Conservation (phyloP, 2,329 filamentous ascomycete genomes). For the Fusarium sp. region DNA sequence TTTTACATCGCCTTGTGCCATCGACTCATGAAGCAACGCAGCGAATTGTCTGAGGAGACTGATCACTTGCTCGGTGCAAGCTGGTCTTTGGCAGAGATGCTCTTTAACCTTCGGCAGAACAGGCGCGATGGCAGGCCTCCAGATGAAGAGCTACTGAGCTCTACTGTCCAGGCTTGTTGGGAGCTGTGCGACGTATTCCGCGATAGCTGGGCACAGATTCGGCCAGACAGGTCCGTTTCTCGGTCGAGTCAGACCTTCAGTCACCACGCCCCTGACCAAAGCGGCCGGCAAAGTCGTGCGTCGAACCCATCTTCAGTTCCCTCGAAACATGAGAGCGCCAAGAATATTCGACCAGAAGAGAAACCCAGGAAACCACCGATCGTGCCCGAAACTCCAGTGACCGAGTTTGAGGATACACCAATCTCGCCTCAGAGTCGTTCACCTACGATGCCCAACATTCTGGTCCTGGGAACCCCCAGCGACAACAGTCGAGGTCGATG, state of each 20-base stretch:
- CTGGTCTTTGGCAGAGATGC: constrained; percentile 91
- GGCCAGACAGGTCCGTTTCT: constrained; percentile 87
- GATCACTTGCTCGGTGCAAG: constrained; percentile 87
- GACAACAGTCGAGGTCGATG: constrained; percentile 74
- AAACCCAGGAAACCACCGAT: constrained; percentile 60
- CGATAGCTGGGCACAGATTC: constrained; percentile 89
- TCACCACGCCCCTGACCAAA: constrained; percentile 62
- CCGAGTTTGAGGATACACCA: constrained; percentile 92
- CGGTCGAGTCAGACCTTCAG: constrained; percentile 84
- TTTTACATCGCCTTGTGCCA: constrained; percentile 96
- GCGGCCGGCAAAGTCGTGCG: constrained; percentile 60
- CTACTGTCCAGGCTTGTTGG: constrained; percentile 93
- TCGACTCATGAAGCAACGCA: constrained; percentile 94
- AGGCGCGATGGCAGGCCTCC: constrained; percentile 77
- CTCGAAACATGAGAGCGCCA: constrained; percentile 66
- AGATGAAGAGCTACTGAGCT: constrained; percentile 87
- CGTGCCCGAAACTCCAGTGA: constrained; percentile 90
- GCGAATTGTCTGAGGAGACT: constrained; percentile 81
- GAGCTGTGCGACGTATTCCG: constrained; percentile 94
- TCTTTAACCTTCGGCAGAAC: constrained; percentile 90
- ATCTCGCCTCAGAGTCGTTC: constrained; percentile 83
- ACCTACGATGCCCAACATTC: constrained; percentile 84
- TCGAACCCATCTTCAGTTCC: constrained; percentile 64
- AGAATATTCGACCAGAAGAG: constrained; percentile 60
- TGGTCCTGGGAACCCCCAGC: constrained; percentile 80